Evolutionary conservation across 1,284 basidiomycete species (phyloP).

Genomic region (Trametes pubescens): DNA sequence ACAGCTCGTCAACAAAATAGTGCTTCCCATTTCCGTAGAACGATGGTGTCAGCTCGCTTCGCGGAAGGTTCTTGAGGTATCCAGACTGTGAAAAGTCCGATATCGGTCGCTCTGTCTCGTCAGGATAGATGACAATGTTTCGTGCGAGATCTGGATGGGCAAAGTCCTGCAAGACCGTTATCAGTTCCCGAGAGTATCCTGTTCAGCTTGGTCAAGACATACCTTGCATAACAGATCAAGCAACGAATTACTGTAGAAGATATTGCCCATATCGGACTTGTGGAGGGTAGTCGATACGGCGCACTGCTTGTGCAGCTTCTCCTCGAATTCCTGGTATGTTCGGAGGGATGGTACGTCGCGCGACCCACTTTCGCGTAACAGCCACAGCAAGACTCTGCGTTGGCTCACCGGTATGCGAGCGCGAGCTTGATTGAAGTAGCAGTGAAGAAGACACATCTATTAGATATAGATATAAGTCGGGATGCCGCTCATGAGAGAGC

Average conservation of each 20-base stretch:
- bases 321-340: not conserved
- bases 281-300: not conserved
- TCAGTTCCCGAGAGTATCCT: not conserved
- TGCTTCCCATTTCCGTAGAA: constrained; percentile 3
- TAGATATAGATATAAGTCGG: not conserved
- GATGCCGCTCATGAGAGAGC: not conserved
- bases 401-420: not conserved
- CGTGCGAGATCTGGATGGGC: constrained; percentile 3
- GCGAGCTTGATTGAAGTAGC: not conserved
- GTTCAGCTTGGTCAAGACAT: not conserved
- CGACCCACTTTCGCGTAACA: not conserved
- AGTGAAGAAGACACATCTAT: not conserved
- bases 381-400: not conserved
- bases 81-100: not conserved
- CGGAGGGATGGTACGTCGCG: not conserved
- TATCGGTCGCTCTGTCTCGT: not conserved
- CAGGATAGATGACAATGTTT: constrained; percentile 15
- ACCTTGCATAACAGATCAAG: not conserved
- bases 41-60: constrained; percentile 7
- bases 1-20: constrained; percentile 17
- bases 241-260: not conserved
- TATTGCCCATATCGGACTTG: not conserved
- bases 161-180: constrained; percentile 13
- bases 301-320: not conserved
- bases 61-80: constrained; percentile 8